Conservation (phyloP, 257 asterid species). For the Ocimum tenuiflorum region DNA sequence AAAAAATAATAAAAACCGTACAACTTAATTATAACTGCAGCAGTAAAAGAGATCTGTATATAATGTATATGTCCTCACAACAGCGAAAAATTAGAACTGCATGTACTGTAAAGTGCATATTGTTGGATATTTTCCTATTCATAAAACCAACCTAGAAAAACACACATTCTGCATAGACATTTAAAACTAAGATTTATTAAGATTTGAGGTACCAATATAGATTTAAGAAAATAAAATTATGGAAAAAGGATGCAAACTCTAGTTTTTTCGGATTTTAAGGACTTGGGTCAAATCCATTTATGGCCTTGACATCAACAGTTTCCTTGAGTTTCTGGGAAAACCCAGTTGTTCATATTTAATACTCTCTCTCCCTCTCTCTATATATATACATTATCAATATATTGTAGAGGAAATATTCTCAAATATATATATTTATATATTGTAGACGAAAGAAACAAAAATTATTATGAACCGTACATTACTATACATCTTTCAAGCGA, state of each 20-base stretch:
- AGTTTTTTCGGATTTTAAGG: no score
- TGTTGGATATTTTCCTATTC: neutral
- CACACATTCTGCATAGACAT: slow-evolving; percentile 1
- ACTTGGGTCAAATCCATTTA: slow-evolving; percentile 8
- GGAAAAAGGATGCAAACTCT: no score
- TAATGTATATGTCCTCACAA: neutral
- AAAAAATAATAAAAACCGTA: neutral
- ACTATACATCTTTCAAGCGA: neutral
- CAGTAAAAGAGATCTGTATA: neutral
- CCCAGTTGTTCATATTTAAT: no score
- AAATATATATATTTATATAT: no score
- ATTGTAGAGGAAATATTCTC: no score
- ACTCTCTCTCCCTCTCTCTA: no score
- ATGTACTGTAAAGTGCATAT: neutral
- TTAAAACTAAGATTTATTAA: no score
- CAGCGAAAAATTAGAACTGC: neutral
- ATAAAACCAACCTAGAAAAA: neutral
- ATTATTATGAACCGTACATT: no score
- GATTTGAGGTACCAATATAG: no score
- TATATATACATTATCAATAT: no score
- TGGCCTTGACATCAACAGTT: neutral
- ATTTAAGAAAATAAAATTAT: neutral
- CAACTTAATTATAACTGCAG: neutral
- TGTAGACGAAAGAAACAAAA: no score
- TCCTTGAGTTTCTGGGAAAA: neutral